Evolutionary conservation across 192 early-diverging fungal species (phyloP), one percentile per base, ranked within the genome.

Genomic region (Coemansia sp.): DNA sequence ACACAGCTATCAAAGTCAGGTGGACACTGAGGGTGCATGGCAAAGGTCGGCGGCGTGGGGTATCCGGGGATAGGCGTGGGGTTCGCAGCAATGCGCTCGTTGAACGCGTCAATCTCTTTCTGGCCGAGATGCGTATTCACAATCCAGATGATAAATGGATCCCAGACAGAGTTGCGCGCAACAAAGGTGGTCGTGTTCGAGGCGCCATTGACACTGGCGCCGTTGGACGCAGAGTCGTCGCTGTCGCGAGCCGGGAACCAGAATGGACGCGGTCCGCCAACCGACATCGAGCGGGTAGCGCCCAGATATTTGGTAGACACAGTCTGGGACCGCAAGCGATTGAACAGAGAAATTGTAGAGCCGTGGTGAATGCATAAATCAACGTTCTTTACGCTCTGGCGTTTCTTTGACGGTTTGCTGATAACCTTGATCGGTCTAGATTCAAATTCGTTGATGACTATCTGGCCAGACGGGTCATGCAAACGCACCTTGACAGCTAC

Each of bases 321-420:
- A 0, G 93, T 95, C 79, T 97, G 95, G 1, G 92, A 91, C 30
- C 92, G 89, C 56, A 93, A 85, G 32, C 95, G 87, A 76, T 95
- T 95, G 75, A 95, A 97, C 11, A 97, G 77, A 12, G 93, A 90
- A 40, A 97, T 87, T 0, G 88, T 90, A 1, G 90, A 88, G 2
- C 95, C 95, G 61, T 93, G 93, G 74, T 89, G 88, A 55, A 96
- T 92, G 61, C 92, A 90, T 42, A 94, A 75, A 63, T 91, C 87
- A 75, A 90, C 88, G 72, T 91, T 91, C 69, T 94, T 93, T 17
- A 87, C 85, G 51, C 89, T 93, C 61, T 94, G 91, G 48, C 90
- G 85, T 82, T 94, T 95, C 80, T 94, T 95, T 48, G 88, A 89
- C 2, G 95, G 94, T 77, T 97, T 97, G 65, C 90, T 92, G 58